These are phyloP conservation scores for Gymnopus androsaceus DNA, from an alignment of 1,284 basidiomycete genomes.

Conservation along the genomic window DNA sequence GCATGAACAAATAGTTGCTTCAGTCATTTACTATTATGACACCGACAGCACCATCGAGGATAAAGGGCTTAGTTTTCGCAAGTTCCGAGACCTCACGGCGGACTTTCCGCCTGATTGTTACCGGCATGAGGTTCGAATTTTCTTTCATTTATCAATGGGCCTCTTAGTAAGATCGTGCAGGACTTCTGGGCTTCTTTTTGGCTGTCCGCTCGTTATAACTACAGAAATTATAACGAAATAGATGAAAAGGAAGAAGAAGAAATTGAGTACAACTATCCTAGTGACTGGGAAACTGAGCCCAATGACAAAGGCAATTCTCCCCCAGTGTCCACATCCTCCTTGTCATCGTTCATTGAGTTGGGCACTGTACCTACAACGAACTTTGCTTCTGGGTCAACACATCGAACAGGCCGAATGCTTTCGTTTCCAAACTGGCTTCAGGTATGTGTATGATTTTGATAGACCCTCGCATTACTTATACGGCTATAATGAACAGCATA, in stretches of 20 bases:
- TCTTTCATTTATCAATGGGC: too few relatives aligned
- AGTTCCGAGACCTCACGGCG: constrained; percentile 2
- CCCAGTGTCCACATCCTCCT: neutral
- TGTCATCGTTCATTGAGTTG: neutral
- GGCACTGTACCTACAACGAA: constrained; percentile 12
- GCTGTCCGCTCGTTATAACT: neutral
- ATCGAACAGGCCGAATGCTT: constrained; percentile 19
- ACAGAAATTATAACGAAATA: constrained; percentile 1
- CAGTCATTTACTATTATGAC: constrained; percentile 22
- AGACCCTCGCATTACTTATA: neutral
- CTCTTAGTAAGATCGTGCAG: too few relatives aligned
- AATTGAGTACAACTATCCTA: constrained; percentile 19
- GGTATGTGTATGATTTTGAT: neutral
- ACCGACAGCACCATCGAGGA: constrained; percentile 18
- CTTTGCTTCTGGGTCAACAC: neutral
- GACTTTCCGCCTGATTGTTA: constrained; percentile 8
- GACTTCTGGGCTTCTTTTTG: too few relatives aligned
- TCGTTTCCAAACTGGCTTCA: constrained; percentile 23
- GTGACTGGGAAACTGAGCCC: constrained; percentile 17
- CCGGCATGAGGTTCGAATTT: neutral
- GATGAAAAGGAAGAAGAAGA: neutral
- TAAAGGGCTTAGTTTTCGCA: constrained; percentile 18
- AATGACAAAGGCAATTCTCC: neutral
- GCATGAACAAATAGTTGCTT: constrained; percentile 22
- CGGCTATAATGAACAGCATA: neutral